Base-by-base conservation (phyloP, 768 basidiomycete species). In the Boletus rex-veris region DNA sequence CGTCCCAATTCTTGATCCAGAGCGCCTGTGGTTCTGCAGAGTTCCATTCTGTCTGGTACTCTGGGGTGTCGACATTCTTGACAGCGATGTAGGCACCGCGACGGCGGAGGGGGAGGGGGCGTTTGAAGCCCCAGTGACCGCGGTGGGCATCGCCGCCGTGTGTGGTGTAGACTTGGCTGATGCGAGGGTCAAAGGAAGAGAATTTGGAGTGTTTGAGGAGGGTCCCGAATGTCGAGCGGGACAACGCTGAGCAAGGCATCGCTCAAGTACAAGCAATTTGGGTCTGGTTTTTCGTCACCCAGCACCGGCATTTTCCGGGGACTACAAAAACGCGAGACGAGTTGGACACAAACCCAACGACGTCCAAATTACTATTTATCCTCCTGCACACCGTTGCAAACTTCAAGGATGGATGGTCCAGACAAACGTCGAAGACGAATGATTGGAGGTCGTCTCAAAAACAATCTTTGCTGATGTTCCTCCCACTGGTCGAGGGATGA, bases 401-500 rank as follows among this genome's bases (percentile, higher is more conserved):
- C 63, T 57, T 60, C 66, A 82, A 74, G 85, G 80, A 81, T 76
- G 79, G 83, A 84, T 73, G 80, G 88, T 85, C 88, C 88, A 91
- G 88, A 91, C 89, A 90, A 86, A 77, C 80, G 88, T 88, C 85
- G 86, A 69, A 90, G 87, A 91, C 49, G 46, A 70, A 68, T 5
- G 14, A 24, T 11, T 7, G 75, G n/a, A 11, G 52, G 70, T 47
- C 63, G 66, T 75, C 86, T 88, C 87, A 80, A 90, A 92, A 91
- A 92, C 90, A 90, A 80, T 91, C 88, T 85, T 80, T 83, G 89
- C 90, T 83, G 90, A 80, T 75, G 88, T 80, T 84, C 76, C 80
- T 92, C 90, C 90, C 90, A 67, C 71, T 80, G 90, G 90, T 92
- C 72, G 90, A 92, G 90, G 81, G 79, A 86, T 73, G 21, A 89